Base-by-base conservation (phyloP, 2,329 filamentous ascomycete species). In the Venturia aucupariae region DNA sequence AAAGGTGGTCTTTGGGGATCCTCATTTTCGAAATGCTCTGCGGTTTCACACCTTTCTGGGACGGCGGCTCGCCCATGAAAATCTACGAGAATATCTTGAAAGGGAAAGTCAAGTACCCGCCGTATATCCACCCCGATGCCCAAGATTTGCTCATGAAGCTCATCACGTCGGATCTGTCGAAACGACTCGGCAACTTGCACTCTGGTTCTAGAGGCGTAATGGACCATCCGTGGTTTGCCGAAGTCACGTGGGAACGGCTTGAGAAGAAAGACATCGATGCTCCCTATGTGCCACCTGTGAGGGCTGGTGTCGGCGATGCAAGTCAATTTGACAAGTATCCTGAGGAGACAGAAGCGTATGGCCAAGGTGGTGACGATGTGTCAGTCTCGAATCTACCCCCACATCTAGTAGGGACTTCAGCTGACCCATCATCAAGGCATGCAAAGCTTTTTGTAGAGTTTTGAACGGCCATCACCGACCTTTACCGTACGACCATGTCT, bases 1-100 rank as follows among this genome's bases (percentile, higher is more conserved):
- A 65, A 35, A 97, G 92, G 92, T 99, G 94, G 94, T 97, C 93
- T 63, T 83, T 99, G 65, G 94, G 94, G 57, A 97, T 99, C 74
- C 81, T 99, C 70, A 97, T 99, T 75, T 99, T 97, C 76, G 94
- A 99, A 82, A 99, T 99, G 94, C 85, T 99, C 44, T 97, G 94
- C 74, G 94, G 94, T 35, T 99, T 97, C 78, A 99, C 94, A 5
- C 94, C 94, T 5, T 99, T 99, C 81, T 99, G 94, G 93, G 94
- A 99, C 75, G 90, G 90, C 71, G 94, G 93, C 64, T 96, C 91
- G 55, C 93, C 94, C 2, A 96, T 99, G 86, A 97, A 96, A 79
- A 99, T 99, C 72, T 99, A 99, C 79, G 94, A 99, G 80, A 99
- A 99, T 75, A 99, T 99, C 72, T 84, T 99, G 68, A 92, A 92